Percentiles rank a stretch among this genome's conserved stretches.
Evolutionary conservation across 108 stramenopile genomes (phyloP).

Genomic region (Nitzschia palea): DNA sequence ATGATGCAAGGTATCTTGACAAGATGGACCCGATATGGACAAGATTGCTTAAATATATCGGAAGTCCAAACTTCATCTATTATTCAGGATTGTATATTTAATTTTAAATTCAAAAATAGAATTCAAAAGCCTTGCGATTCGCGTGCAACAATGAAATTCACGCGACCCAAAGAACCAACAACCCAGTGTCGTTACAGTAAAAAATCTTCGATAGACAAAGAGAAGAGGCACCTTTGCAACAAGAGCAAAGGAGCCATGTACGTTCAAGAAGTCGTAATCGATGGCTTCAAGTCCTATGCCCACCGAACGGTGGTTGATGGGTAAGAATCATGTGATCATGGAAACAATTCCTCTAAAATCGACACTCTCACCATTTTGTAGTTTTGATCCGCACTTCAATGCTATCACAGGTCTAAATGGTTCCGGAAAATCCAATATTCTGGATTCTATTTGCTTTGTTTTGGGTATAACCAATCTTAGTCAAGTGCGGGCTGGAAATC

Average conservation of each 20-base stretch:
- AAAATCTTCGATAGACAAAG: constrained; percentile 61
- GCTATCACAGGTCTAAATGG: constrained; percentile 99
- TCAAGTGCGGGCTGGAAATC: constrained; percentile 96
- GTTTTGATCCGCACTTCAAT: constrained; percentile 99
- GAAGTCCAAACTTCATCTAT: too few species aligned
- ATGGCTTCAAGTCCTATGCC: constrained; percentile 99
- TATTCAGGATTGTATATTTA: too few species aligned
- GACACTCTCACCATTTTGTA: constrained; percentile 7
- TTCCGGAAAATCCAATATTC: constrained; percentile 98
- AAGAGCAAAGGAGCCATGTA: constrained; percentile 65
- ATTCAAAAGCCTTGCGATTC: too few species aligned
- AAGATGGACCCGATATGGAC: too few species aligned
- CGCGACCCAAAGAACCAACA: too few species aligned
- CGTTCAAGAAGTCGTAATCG: constrained; percentile 96
- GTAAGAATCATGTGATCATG: constrained; percentile 42
- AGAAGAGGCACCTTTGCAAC: too few species aligned
- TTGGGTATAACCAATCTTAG: constrained; percentile 97
- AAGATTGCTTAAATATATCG: too few species aligned
- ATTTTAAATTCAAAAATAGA: too few species aligned
- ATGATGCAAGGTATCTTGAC: too few species aligned
- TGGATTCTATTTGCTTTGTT: constrained; percentile 99
- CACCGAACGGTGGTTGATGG: constrained; percentile 95
- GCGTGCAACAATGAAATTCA: too few species aligned
- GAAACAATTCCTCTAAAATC: neutral
- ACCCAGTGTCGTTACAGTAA: too few species aligned